Percentiles rank a stretch among this genome's conserved stretches.
phyloP scores from a whole-genome alignment of 768 basidiomycete genomes.

The Fibroporia radiculosa region DNA sequence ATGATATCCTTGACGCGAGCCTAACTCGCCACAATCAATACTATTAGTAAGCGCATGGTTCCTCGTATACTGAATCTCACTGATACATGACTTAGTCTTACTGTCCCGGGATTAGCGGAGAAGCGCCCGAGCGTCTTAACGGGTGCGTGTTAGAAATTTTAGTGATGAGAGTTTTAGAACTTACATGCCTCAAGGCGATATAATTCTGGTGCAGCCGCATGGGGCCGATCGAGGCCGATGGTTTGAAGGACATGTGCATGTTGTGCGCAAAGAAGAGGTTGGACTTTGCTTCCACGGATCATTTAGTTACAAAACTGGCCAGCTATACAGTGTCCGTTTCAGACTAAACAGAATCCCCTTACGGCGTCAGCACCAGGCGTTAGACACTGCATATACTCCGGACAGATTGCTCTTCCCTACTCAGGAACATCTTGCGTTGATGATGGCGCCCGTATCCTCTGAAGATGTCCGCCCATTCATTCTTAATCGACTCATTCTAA shows the following conservation, averaged over 20 bases:
- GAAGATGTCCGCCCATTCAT: slow-evolving; percentile 16
- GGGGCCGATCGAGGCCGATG: slow-evolving; percentile 35
- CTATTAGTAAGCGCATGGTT: slow-evolving; percentile 6
- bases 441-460: slow-evolving; percentile 9
- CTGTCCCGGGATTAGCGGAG: slow-evolving; percentile 13
- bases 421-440: slow-evolving; percentile 19
- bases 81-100: slow-evolving; percentile 1
- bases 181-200: slow-evolving; percentile 30
- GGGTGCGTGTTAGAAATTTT: not conserved
- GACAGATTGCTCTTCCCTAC: slow-evolving; percentile 46
- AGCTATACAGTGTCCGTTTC: slow-evolving; percentile 45
- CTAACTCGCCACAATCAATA: slow-evolving; percentile 5
- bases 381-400: slow-evolving; percentile 37
- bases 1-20: slow-evolving; percentile 11
- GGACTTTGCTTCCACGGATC: slow-evolving; percentile 37
- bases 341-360: slow-evolving; percentile 45
- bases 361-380: slow-evolving; percentile 52
- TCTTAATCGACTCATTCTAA: slow-evolving; percentile 35
- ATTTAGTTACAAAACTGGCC: slow-evolving; percentile 32
- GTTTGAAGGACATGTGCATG: slow-evolving; percentile 54
- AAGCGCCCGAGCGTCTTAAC: slow-evolving; percentile 9
- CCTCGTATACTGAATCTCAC: not conserved
- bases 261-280: slow-evolving; percentile 41
- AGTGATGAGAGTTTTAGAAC: not conserved
- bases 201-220: slow-evolving; percentile 30